phyloP scores from a whole-genome alignment of 768 basidiomycete genomes.

The Mycena maculata region DNA sequence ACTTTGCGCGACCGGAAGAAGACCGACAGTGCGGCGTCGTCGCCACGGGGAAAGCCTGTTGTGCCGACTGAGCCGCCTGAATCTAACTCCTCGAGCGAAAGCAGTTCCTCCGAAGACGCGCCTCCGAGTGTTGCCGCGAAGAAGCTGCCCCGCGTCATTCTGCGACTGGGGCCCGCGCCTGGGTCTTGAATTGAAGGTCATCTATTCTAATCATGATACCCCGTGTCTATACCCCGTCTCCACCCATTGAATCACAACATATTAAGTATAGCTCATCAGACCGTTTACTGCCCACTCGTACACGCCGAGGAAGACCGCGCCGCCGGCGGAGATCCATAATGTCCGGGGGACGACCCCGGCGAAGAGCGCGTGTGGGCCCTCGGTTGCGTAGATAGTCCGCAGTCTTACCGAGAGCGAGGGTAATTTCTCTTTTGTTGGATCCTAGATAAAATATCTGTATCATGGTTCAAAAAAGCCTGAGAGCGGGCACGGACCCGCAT shows the following conservation, averaged over 20 bases:
- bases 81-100: slow-evolving; percentile 3
- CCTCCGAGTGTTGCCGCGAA: slow-evolving; percentile 23
- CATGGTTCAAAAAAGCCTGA: neutral
- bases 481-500: slow-evolving; percentile 65
- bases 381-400: slow-evolving; percentile 71
- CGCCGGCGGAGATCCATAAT: slow-evolving; percentile 95
- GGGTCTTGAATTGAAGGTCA: neutral
- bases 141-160: slow-evolving; percentile 48
- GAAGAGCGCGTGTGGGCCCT: slow-evolving; percentile 84
- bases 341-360: slow-evolving; percentile 91
- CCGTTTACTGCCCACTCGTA: slow-evolving; percentile 84
- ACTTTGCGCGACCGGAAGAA: slow-evolving; percentile 66
- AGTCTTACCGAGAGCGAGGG: slow-evolving; percentile 71
- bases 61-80: neutral
- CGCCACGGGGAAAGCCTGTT: slow-evolving; percentile 23
- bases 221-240: neutral
- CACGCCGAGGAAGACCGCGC: slow-evolving; percentile 96
- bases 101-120: slow-evolving; percentile 23
- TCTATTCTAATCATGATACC: slow-evolving; percentile 12
- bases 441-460: slow-evolving; percentile 47
- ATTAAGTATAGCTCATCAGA: slow-evolving; percentile 49
- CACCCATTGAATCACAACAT: neutral
- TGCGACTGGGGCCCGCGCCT: slow-evolving; percentile 47
- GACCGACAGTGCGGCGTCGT: slow-evolving; percentile 35
- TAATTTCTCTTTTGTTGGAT: slow-evolving; percentile 57